Evolutionary conservation across 768 basidiomycete genomes (phyloP).

Genomic region (Crepidotus variabilis): DNA sequence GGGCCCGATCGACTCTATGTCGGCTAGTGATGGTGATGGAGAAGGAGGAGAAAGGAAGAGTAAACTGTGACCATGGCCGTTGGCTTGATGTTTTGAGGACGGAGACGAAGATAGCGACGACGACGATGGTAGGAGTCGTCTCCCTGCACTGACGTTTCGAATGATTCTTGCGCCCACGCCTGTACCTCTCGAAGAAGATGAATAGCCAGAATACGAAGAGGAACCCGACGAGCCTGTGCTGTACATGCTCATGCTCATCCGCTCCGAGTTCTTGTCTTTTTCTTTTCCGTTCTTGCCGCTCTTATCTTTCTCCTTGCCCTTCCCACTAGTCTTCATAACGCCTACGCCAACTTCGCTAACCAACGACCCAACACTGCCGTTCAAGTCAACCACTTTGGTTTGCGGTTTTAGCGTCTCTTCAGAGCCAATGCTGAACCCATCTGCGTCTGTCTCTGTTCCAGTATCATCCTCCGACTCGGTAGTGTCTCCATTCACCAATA

Average conservation of each 20-base stretch:
- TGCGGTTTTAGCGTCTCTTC: conserved; percentile 66
- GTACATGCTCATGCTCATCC: conserved; percentile 17
- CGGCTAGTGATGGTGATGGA: conserved; percentile 1
- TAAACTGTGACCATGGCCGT: not conserved
- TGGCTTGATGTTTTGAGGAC: not conserved
- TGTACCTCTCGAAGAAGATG: conserved; percentile 11
- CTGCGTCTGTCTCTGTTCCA: conserved; percentile 14
- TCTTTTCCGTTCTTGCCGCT: conserved; percentile 5
- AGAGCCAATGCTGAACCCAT: conserved; percentile 35
- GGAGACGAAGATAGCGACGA: not conserved
- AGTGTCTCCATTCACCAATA: conserved; percentile 3
- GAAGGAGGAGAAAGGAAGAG: conserved; percentile 4
- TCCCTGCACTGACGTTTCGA: conserved; percentile 46
- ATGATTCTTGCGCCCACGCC: conserved; percentile 48
- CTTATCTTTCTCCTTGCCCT: conserved; percentile 19
- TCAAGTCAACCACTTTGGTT: conserved; percentile 37
- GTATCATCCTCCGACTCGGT: conserved; percentile 12
- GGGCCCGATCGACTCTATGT: not conserved
- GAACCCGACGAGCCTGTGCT: conserved; percentile 11
- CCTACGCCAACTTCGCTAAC: conserved; percentile 41
- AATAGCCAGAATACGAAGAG: conserved; percentile 7
- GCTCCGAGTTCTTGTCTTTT: conserved; percentile 11
- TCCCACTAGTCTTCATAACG: conserved; percentile 21
- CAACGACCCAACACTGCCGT: conserved; percentile 47
- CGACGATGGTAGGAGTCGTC: conserved; percentile 10